Percentiles rank a stretch among this genome's conserved stretches.
These are phyloP conservation scores for Scutellaria galericulata DNA, from an alignment of 257 asterid genomes.

Conservation along the genomic window DNA sequence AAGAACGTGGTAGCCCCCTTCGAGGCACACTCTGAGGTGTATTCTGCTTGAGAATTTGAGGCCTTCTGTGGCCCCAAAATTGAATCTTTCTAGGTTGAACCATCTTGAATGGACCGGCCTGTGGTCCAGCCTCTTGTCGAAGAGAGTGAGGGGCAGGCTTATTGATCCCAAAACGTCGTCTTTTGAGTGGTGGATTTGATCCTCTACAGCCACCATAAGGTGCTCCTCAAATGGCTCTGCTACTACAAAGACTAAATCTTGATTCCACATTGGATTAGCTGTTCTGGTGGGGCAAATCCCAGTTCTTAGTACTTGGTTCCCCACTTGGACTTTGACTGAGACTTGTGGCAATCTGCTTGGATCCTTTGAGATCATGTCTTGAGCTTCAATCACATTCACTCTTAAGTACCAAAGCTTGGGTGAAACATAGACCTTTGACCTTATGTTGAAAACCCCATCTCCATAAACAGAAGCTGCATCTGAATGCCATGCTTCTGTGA, in stretches of 20 bases:
- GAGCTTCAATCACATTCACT: constrained; percentile 81
- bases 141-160: constrained; percentile 48
- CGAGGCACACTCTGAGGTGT: constrained; percentile 73
- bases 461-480: constrained; percentile 71
- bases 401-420: constrained; percentile 86
- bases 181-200: constrained; percentile 57
- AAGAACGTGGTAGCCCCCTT: constrained; percentile 83
- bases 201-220: constrained; percentile 65
- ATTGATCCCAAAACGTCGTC: constrained; percentile 66
- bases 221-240: constrained; percentile 89
- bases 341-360: constrained; percentile 59
- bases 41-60: constrained; percentile 63
- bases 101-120: constrained; percentile 69
- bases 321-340: constrained; percentile 59
- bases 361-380: constrained; percentile 59
- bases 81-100: constrained; percentile 71
- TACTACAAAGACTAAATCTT: constrained; percentile 68
- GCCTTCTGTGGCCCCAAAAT: constrained; percentile 49
- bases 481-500: constrained; percentile 83
- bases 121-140: constrained; percentile 82
- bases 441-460: constrained; percentile 63
- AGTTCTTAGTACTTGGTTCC: constrained; percentile 66
- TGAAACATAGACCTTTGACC: constrained; percentile 76
- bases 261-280: constrained; percentile 78
- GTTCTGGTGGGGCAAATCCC: constrained; percentile 49